A percentile compares a stretch with the other conserved stretches of the same genome.
These are phyloP conservation scores for Arabidopsis hybrid DNA, from an alignment of 441 rosid genomes.

Conservation along the genomic window DNA sequence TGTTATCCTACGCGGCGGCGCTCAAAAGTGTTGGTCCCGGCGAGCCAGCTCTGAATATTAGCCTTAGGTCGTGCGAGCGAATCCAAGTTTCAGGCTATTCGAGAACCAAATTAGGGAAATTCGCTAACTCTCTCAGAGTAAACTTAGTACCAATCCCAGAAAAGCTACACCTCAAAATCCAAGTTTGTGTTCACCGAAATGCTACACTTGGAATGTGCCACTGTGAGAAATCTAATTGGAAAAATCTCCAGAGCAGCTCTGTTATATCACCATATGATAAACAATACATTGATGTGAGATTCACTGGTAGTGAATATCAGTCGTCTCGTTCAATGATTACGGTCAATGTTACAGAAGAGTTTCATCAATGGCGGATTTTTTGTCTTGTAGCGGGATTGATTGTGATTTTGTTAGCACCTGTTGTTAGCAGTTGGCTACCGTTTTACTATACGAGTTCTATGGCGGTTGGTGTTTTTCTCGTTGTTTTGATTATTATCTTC, in stretches of 20 bases:
- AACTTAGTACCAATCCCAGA: constrained; percentile 69
- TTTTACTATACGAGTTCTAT: constrained; percentile 94
- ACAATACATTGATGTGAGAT: constrained; percentile 78
- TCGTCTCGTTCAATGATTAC: constrained; percentile 54
- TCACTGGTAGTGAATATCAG: constrained; percentile 45
- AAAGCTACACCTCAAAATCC: constrained; percentile 65
- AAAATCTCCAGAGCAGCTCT: constrained; percentile 58
- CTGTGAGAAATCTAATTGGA: constrained; percentile 83
- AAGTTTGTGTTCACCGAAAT: constrained; percentile 84
- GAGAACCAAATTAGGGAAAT: constrained; percentile 65
- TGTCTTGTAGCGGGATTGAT: constrained; percentile 72
- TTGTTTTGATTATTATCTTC: constrained; percentile 76
- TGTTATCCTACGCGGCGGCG: background rate
- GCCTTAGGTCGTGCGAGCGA: constrained; percentile 71
- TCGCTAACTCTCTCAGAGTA: constrained; percentile 63
- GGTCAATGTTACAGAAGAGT: constrained; percentile 69
- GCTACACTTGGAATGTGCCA: constrained; percentile 71
- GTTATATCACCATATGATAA: constrained; percentile 78
- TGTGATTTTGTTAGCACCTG: constrained; percentile 73
- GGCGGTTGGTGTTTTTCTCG: constrained; percentile 94
- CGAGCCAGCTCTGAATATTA: constrained; percentile 53
- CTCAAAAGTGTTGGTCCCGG: constrained; percentile 50
- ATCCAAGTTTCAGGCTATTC: constrained; percentile 76
- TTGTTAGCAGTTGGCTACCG: constrained; percentile 93
- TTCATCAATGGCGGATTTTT: constrained; percentile 81